A percentile compares a stretch with the other conserved stretches of the same genome.
Conservation (phyloP, 352 stramenopile genomes). For the Globisporangium paroecandrum region DNA sequence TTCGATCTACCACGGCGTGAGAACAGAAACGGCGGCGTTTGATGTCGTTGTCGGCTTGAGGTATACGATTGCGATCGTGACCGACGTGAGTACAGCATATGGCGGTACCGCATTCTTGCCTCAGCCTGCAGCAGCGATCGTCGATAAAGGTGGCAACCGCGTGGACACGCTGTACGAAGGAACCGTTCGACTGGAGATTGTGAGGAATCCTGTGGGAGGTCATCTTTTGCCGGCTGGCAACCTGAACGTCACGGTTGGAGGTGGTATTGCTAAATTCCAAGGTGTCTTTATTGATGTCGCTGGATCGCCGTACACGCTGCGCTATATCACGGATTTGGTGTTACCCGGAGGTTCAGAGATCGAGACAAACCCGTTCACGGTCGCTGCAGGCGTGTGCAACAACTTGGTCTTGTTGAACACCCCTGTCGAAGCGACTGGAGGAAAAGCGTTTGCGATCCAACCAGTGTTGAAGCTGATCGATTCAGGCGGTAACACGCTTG, state of each 20-base stretch:
- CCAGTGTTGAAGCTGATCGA: conserved; percentile 78
- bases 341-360: conserved; percentile 46
- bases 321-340: conserved; percentile 59
- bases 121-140: conserved; percentile 68
- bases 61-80: conserved; percentile 57
- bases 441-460: conserved; percentile 71
- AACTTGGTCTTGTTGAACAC: conserved; percentile 43
- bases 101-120: conserved; percentile 73
- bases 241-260: conserved; percentile 53
- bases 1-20: conserved; percentile 62
- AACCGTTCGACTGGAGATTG: conserved; percentile 59
- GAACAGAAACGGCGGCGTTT: conserved; percentile 69
- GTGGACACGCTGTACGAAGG: conserved; percentile 44
- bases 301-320: conserved; percentile 72
- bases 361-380: conserved; percentile 78
- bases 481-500: conserved; percentile 61
- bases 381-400: conserved; percentile 52
- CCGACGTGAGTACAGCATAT: conserved; percentile 77
- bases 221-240: conserved; percentile 41
- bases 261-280: conserved; percentile 56
- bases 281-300: conserved; percentile 70
- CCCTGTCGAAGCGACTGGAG: conserved; percentile 41
- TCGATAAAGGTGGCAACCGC: conserved; percentile 76
- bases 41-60: conserved; percentile 61
- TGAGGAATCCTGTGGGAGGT: conserved; percentile 56